These are phyloP conservation scores for Spathaspora jeffriesii DNA, from an alignment of 1,139 yeast species.

Conservation along the genomic window DNA sequence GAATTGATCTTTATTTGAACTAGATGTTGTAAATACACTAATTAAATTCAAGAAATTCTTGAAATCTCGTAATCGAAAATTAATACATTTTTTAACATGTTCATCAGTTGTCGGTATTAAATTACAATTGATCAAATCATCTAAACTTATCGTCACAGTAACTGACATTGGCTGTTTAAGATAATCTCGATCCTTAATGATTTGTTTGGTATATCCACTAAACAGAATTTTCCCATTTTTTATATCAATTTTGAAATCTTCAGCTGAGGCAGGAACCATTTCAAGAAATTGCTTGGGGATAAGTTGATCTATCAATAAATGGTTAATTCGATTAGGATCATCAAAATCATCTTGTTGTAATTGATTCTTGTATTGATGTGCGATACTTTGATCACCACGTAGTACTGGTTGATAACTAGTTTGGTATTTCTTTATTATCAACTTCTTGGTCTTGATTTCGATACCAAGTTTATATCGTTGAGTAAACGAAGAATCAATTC, in stretches of 20 bases:
- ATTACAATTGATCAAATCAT: slow-evolving; percentile 28
- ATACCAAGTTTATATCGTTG: slow-evolving; percentile 42
- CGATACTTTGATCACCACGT: slow-evolving; percentile 33
- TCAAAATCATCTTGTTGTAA: slow-evolving; percentile 16
- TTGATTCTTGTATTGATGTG: slow-evolving; percentile 38
- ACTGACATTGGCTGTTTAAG: slow-evolving; percentile 60
- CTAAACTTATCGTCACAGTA: slow-evolving; percentile 47
- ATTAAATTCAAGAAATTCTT: slow-evolving; percentile 48
- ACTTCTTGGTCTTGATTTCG: slow-evolving; percentile 48
- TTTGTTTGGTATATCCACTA: slow-evolving; percentile 54
- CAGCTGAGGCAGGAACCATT: slow-evolving; percentile 49
- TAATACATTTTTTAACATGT: slow-evolving; percentile 17
- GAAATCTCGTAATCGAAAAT: slow-evolving; percentile 53
- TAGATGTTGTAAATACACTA: slow-evolving; percentile 19
- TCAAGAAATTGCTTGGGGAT: slow-evolving; percentile 54
- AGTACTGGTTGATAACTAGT: slow-evolving; percentile 51
- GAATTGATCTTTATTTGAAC: slow-evolving; percentile 16
- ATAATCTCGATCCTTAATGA: slow-evolving; percentile 51
- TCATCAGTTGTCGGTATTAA: slow-evolving; percentile 19
- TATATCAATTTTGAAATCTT: slow-evolving; percentile 54
- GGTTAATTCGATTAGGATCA: slow-evolving; percentile 20
- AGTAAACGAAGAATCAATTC: slow-evolving; percentile 15
- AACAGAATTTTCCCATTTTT: slow-evolving; percentile 42
- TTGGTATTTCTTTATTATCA: slow-evolving; percentile 55
- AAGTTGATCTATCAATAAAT: slow-evolving; percentile 42